Base-by-base conservation (phyloP, 2,329 filamentous ascomycete genomes). In the Cladophialophora chaetospira region DNA sequence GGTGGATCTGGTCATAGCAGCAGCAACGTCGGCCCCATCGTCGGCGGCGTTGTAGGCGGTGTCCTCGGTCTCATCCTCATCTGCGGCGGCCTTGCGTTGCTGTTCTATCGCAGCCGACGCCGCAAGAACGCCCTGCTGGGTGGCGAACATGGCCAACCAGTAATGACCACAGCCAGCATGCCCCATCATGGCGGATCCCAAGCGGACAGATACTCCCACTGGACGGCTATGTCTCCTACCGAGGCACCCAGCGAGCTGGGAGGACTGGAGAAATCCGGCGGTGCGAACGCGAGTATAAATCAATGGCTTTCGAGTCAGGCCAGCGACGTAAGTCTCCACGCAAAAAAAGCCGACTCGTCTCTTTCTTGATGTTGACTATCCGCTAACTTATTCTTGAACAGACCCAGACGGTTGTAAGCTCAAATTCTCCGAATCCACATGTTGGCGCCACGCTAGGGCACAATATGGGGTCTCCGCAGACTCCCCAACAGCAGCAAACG, bases 21-120 rank as follows among this genome's bases (percentile, higher is more conserved):
- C 23, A 51, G 28, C 44, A 40, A 66, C 35, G 57, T 53, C 3
- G 64, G 63, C 6, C 57, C 65, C 19, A 67, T 67, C 31, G 63
- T 64, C 4, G 65, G 65, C 4, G 64, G 64, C 21, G 65, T 66
- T 6, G 61, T 66, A 6, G 65, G 65, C 17, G 65, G 62, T 17
- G 55, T 64, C 25, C 53, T 60, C 31, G 62, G 59, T 31, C 45
- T 64, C n/a, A 53, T 60, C 31, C 46, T 56, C 23, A 55, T 62
- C 23, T 57, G 49, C 19, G 55, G 57, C 13, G 58, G 50, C 4
- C 17, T 62, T 15, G 60, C 53, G 26, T 29, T 62, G 17, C n/a
- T 60, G 26, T 57, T 60, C 50, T 61, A 54, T 21, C 62, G 62
- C 28, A 40, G 49, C 31, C 38, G 56, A 6, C 56, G 60, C 4